Base-by-base conservation (phyloP, 2,329 filamentous ascomycete species). In the Colletotrichum caudatum region DNA sequence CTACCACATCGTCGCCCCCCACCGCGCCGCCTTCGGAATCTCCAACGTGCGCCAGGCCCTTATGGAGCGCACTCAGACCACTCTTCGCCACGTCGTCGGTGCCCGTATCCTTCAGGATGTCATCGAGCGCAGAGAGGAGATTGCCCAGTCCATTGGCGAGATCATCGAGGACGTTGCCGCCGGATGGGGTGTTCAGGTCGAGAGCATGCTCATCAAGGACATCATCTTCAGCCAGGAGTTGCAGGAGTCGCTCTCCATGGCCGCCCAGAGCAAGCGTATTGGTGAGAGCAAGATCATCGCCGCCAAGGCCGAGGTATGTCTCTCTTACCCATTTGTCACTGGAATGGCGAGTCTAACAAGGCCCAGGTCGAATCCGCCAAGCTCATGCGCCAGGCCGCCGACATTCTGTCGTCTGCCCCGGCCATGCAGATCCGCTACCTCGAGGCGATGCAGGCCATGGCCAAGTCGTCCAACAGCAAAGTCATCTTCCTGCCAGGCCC, bases 171-270 rank as follows among this genome's bases (percentile, higher is more conserved):
- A 98, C 76, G 96, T 97, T 1, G 95, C 96, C 7, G 86, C 90
- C 14, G 94, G 94, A 73, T 99, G 96, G 96, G 96, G 96, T 83
- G 95, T 97, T 9, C 91, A 94, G 79, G 96, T 98, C 70, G 96
- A 98, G 87, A 95, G 92, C 79, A 99, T 99, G 95, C 91, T 99
- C 76, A 95, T 99, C 89, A 98, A 99, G 85, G 96, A 99, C 82
- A 97, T 99, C 80, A 93, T 98, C 81, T 99, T 99, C 89, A 94
- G 91, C 83, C 91, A 94, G 79, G 96, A 98, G 76, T 88, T 99
- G 56, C 96, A 99, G 83, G 95, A 98, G 79, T 96, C 93, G 23
- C 90, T 99, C 61, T 97, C 94, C 80, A 98, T 99, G 96, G 96
- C 96, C 50, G 96, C 96, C 4, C 96, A 99, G 88, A 94, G 92